Evolutionary conservation across 306 rosid genomes (phyloP), one percentile per base, ranked within the genome.

Genomic region (Corylus americana): DNA sequence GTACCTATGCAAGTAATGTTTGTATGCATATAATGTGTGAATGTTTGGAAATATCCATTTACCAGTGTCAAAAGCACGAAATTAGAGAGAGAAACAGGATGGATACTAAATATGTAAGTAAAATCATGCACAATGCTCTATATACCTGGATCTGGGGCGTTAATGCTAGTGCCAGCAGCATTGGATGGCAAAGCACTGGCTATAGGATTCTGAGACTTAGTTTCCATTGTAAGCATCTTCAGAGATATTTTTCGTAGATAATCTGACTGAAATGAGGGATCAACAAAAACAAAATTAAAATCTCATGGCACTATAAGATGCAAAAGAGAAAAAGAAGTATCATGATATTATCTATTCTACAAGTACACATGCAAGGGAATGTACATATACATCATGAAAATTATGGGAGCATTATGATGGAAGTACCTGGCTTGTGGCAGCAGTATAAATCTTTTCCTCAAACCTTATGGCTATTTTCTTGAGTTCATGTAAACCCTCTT

Each of bases 371-470:
- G 11, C 16, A 8, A 7, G 5, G 5, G 31, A 62, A 29, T 12
- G 42, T 62, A 25, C 18, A 62, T 29, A 11, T 31, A 29, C 42
- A 27, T 62, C 69, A 62, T 27, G n/a, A 29, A 13, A 11, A 29
- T 10, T 11, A 62, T 62, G 7, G 69, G 29, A 51, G 53, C 53
- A 78, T 77, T 18, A 57, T 25, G 44, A 49, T 73, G 37, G 54
- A 77, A 25, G 22, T 83, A 94, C 97, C 95, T 91, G 92, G 80
- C 76, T 91, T 47, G 85, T 85, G 54, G 97, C 90, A 61, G 85
- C 89, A 61, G 72, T 17, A 79, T 79, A 90, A 81, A 91, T 85
- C 84, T 92, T 90, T 50, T 92, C 98, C 86, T 94, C 95, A 81
- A 94, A 91, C 84, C 93, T 92, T 77, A 83, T 84, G 77, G 97